Percentiles rank a stretch among this genome's conserved stretches.
Evolutionary conservation across 179 eudicot species (phyloP).

Genomic region (Silene vulgaris): DNA sequence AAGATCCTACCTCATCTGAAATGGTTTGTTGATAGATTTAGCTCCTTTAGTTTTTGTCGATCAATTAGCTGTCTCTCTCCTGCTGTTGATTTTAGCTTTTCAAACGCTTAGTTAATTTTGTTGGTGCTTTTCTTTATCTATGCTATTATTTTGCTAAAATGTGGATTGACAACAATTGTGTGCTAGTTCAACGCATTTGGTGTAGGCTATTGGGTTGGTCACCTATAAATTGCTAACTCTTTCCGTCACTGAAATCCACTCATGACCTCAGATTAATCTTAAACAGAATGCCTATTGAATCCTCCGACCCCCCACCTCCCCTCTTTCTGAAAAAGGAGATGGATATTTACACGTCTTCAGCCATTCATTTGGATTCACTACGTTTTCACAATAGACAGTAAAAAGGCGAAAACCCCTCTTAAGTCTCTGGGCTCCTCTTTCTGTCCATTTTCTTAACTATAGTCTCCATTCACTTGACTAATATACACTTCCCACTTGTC

Average conservation of each 20-base stretch:
- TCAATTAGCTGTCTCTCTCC: background rate
- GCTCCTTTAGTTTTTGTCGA: background rate
- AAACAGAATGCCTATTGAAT: background rate
- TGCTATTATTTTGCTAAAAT: background rate
- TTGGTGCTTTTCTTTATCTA: background rate
- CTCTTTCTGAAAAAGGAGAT: too few relatives aligned
- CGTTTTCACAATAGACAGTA: background rate
- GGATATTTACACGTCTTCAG: background rate
- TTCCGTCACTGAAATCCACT: background rate
- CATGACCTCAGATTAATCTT: background rate
- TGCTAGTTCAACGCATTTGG: background rate
- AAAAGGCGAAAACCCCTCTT: background rate
- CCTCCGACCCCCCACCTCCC: background rate
- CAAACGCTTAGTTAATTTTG: background rate
- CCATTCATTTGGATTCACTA: background rate
- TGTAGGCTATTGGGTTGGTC: background rate
- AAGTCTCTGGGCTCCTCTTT: background rate
- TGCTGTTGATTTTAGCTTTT: background rate
- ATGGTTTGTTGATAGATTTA: conserved; percentile 38
- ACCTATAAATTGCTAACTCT: background rate
- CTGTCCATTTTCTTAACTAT: background rate
- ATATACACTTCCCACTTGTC: background rate
- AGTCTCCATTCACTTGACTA: background rate
- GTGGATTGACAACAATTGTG: background rate
- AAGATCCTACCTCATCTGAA: conserved; percentile 84